A percentile compares a stretch with the other conserved stretches of the same genome.
phyloP scores from a whole-genome alignment of 192 early-diverging fungal species.

The Thoreauomyces humboldtii region DNA sequence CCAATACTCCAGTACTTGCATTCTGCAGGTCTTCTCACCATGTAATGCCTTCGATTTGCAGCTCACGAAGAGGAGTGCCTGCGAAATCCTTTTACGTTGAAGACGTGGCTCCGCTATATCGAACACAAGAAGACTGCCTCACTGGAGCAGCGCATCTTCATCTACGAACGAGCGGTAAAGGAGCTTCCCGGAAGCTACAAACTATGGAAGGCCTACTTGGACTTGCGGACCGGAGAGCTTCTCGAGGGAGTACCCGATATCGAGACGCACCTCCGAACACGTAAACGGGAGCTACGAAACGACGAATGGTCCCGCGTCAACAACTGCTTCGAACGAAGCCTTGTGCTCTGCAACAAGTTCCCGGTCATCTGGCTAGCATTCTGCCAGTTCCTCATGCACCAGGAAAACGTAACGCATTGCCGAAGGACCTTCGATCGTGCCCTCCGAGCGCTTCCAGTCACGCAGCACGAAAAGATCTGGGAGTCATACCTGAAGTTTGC shows the following conservation, averaged over 20 bases:
- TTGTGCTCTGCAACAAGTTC: slow-evolving; percentile 95
- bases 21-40: too few species aligned
- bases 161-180: slow-evolving; percentile 87
- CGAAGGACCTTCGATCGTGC: slow-evolving; percentile 90
- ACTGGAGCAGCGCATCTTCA: slow-evolving; percentile 47
- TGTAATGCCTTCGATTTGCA: too few species aligned
- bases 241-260: slow-evolving; percentile 51
- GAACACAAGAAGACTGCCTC: slow-evolving; percentile 72
- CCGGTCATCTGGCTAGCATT: slow-evolving; percentile 91
- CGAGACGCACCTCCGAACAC: slow-evolving; percentile 38
- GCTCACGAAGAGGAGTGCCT: slow-evolving; percentile 55
- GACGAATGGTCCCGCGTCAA: slow-evolving; percentile 65
- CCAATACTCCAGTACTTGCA: too few species aligned
- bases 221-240: slow-evolving; percentile 52
- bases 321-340: slow-evolving; percentile 78
- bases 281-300: slow-evolving; percentile 24
- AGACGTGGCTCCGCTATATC: slow-evolving; percentile 85
- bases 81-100: slow-evolving; percentile 54
- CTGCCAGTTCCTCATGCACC: slow-evolving; percentile 63
- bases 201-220: slow-evolving; percentile 89
- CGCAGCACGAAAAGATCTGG: slow-evolving; percentile 93
- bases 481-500: slow-evolving; percentile 80
- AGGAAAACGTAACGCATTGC: slow-evolving; percentile 52
- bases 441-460: slow-evolving; percentile 83
- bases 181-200: slow-evolving; percentile 93